A percentile compares a stretch with the other conserved stretches of the same genome.
phyloP scores from a whole-genome alignment of 176 grass and related monocot genomes.

The Chrysopogon serrulatus region DNA sequence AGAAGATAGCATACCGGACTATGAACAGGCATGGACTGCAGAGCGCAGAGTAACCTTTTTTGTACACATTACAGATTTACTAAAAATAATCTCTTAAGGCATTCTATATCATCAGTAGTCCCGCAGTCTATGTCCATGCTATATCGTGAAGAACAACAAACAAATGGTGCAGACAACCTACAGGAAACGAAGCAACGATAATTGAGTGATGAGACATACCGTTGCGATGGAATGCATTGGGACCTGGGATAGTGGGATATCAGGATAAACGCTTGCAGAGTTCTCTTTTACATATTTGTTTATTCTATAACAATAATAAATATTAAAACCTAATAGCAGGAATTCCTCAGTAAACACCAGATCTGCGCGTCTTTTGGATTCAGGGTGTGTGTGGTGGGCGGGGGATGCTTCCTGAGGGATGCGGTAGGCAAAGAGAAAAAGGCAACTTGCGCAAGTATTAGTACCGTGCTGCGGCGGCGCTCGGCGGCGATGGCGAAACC shows the following conservation, averaged over 20 bases:
- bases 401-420: background rate
- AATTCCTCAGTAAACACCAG: background rate
- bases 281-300: background rate
- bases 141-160: background rate
- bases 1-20: background rate
- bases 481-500: slow-evolving; percentile 93
- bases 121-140: background rate
- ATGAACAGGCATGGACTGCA: background rate
- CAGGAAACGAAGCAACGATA: background rate
- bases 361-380: background rate
- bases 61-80: background rate
- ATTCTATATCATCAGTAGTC: background rate
- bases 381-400: background rate
- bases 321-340: slow-evolving; percentile 3
- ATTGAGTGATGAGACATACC: background rate
- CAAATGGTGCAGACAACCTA: background rate
- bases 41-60: background rate
- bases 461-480: slow-evolving; percentile 91
- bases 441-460: background rate
- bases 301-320: background rate
- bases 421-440: background rate
- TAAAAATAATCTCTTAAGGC: too few species aligned
- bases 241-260: background rate
- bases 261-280: background rate
- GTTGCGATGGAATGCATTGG: background rate